phyloP scores from a whole-genome alignment of 192 early-diverging fungal species.

The Rhizophagus prolifer region DNA sequence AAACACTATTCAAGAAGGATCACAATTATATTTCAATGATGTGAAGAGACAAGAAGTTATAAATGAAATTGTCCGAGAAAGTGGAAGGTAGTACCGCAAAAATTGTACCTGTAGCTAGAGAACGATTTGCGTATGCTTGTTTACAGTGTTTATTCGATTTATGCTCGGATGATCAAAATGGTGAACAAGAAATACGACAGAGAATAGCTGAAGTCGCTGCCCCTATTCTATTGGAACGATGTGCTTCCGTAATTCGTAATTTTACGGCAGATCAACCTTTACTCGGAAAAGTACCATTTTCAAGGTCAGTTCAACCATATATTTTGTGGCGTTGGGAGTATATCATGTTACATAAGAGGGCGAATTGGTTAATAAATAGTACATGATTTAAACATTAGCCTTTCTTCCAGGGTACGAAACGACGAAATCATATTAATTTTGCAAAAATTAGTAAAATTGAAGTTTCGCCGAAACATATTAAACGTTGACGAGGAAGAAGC shows the following conservation, averaged over 20 bases:
- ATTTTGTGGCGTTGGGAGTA: conserved; percentile 30
- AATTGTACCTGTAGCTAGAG: conserved; percentile 61
- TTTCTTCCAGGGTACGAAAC: conserved; percentile 50
- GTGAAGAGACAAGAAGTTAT: conserved; percentile 26
- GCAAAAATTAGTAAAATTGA: conserved; percentile 47
- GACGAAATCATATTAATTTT: conserved; percentile 59
- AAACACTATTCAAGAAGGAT: conserved; percentile 57
- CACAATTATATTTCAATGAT: conserved; percentile 41
- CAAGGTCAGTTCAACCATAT: conserved; percentile 48
- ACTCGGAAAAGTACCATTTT: conserved; percentile 68
- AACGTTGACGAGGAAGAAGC: conserved; percentile 34
- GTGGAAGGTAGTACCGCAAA: conserved; percentile 49
- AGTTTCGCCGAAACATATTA: conserved; percentile 48
- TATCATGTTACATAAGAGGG: not conserved
- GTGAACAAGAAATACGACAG: conserved; percentile 43
- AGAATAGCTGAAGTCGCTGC: conserved; percentile 63
- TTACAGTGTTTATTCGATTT: conserved; percentile 63
- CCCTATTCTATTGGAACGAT: conserved; percentile 64
- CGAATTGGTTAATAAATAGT: conserved; percentile 14
- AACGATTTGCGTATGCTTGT: conserved; percentile 66
- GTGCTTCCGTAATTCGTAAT: conserved; percentile 52
- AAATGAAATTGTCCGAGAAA: conserved; percentile 14
- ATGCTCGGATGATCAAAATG: conserved; percentile 50
- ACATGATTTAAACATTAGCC: conserved; percentile 27
- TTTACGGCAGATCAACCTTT: conserved; percentile 67